A percentile compares a stretch with the other conserved stretches of the same genome.
These are phyloP conservation scores for Bjerkandera adusta DNA, from an alignment of 1,284 basidiomycete species.

Conservation along the genomic window DNA sequence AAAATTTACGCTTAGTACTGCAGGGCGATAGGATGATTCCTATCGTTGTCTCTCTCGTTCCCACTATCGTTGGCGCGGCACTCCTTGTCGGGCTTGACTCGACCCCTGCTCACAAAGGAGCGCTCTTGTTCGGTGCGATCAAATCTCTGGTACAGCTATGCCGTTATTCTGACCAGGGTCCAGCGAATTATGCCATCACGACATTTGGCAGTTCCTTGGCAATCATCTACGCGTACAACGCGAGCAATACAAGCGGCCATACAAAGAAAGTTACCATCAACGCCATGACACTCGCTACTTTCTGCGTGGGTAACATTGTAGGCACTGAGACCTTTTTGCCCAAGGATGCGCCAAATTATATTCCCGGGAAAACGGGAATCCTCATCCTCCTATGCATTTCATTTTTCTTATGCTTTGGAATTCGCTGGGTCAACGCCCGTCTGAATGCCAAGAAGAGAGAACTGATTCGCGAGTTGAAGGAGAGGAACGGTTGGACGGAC, in stretches of 20 bases:
- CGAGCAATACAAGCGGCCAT: conserved; percentile 63
- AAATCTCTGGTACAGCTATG: not conserved
- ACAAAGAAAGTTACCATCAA: conserved; percentile 70
- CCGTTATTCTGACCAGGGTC: not conserved
- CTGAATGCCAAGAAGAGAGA: conserved; percentile 50
- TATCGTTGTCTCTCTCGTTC: conserved; percentile 57
- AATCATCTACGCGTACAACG: conserved; percentile 64
- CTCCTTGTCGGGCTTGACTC: conserved; percentile 57
- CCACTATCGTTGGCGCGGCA: conserved; percentile 55
- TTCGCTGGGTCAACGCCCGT: conserved; percentile 55
- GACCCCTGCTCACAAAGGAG: conserved; percentile 46
- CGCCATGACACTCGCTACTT: conserved; percentile 56
- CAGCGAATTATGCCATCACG: conserved; percentile 53
- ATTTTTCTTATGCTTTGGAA: conserved; percentile 44
- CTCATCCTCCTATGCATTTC: conserved; percentile 54
- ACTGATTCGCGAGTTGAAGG: conserved; percentile 43
- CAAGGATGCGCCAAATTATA: conserved; percentile 59
- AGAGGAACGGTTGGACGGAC: conserved; percentile 52
- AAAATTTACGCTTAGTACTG: conserved; percentile 1
- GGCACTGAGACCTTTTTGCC: conserved; percentile 63
- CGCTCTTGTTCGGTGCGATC: conserved; percentile 56
- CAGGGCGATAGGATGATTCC: conserved; percentile 65
- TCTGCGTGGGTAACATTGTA: conserved; percentile 58
- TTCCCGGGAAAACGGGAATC: conserved; percentile 63
- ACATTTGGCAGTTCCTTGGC: conserved; percentile 61